Conservation (phyloP, 768 basidiomycete species). For the Infundibulicybe gibba region DNA sequence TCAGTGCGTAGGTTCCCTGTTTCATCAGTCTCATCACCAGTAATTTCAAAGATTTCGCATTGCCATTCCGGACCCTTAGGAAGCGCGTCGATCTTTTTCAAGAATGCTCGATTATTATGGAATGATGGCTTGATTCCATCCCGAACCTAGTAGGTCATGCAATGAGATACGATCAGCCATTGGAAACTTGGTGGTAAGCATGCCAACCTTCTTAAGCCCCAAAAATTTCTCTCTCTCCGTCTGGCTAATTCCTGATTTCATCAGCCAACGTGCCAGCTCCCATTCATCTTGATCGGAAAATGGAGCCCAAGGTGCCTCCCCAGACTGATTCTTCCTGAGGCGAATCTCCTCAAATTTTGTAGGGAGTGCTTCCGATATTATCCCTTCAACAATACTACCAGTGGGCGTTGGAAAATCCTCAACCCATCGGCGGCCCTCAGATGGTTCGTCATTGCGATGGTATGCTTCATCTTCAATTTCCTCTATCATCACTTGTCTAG, state of each 20-base stretch:
- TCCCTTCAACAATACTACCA: background rate
- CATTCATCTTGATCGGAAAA: slow-evolving; percentile 23
- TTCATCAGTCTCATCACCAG: slow-evolving; percentile 5
- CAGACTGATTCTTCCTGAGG: background rate
- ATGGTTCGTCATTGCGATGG: background rate
- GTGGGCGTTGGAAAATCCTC: background rate
- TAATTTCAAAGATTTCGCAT: slow-evolving; percentile 5
- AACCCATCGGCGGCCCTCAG: background rate
- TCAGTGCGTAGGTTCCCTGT: slow-evolving; percentile 5
- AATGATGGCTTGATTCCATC: slow-evolving; percentile 5
- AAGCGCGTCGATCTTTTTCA: slow-evolving; percentile 11
- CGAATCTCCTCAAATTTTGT: background rate
- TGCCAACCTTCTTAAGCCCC: no score
- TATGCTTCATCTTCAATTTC: background rate
- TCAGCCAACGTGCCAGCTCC: slow-evolving; percentile 27
- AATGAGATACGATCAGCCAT: no score
- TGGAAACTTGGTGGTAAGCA: no score
- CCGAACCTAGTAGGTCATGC: background rate
- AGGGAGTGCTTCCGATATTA: background rate
- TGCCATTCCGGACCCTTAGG: slow-evolving; percentile 9
- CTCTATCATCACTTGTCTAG: background rate
- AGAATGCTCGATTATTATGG: slow-evolving; percentile 5
- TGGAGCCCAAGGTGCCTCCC: slow-evolving; percentile 9
- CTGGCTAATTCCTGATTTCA: slow-evolving; percentile 3
- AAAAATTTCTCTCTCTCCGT: no score